Conservation (phyloP, 176 grass and related monocot genomes). For the Lolium multiflorum region DNA sequence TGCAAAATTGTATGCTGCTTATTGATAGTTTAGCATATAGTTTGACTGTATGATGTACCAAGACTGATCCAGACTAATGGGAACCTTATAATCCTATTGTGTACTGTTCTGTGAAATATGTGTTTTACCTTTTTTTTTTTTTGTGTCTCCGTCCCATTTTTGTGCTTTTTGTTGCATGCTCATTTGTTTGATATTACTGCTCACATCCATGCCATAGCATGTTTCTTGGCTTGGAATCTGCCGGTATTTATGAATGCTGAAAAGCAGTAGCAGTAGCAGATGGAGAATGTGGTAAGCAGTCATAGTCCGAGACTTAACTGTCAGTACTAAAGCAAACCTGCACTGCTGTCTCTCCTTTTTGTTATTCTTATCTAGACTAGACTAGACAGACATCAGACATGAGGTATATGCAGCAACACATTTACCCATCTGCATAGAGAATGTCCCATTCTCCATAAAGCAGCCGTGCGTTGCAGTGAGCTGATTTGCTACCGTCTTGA, state of each 20-base stretch:
- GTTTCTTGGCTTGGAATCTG: too few relatives aligned
- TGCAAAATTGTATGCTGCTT: slow-evolving; percentile 42
- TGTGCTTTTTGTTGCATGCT: not conserved
- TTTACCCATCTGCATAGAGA: not conserved
- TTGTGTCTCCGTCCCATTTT: not conserved
- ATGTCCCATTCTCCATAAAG: not conserved
- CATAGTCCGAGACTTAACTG: not conserved
- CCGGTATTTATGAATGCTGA: too few relatives aligned
- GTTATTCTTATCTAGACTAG: not conserved
- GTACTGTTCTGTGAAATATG: slow-evolving; percentile 43
- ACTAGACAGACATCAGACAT: too few relatives aligned
- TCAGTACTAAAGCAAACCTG: not conserved
- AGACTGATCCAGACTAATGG: slow-evolving; percentile 29
- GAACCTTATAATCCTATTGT: slow-evolving; percentile 34
- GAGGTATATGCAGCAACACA: too few relatives aligned
- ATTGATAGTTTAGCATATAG: slow-evolving; percentile 51
- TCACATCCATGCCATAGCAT: too few relatives aligned
- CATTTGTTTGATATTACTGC: not conserved
- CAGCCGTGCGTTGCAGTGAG: not conserved
- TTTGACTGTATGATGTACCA: slow-evolving; percentile 30
- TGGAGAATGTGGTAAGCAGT: too few relatives aligned
- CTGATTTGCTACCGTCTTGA: not conserved
- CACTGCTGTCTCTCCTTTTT: not conserved
- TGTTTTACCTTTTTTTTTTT: not conserved
- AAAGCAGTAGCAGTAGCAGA: too few relatives aligned